phyloP scores from a whole-genome alignment of 2,329 filamentous ascomycete species.

The Colletotrichum musicola region DNA sequence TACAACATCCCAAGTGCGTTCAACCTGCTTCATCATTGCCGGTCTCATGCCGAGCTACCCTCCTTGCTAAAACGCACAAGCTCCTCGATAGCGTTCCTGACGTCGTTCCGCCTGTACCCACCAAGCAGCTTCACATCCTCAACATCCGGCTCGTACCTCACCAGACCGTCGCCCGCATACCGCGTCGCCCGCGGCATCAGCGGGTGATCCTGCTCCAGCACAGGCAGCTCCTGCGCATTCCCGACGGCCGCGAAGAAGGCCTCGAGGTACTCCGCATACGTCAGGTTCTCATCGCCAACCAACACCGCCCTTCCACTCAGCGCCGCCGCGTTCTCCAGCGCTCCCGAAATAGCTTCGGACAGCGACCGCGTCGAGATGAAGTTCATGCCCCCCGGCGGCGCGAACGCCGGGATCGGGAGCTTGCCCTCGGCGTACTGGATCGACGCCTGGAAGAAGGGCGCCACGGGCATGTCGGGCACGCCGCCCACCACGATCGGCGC shows the following conservation, averaged over 20 bases:
- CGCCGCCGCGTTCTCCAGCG: neutral
- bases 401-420: neutral
- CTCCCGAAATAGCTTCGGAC: constrained; percentile 19
- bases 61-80: neutral
- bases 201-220: constrained; percentile 21
- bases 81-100: neutral
- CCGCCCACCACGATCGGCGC: constrained; percentile 27
- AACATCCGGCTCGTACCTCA: constrained; percentile 19
- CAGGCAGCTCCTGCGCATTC: neutral
- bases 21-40: neutral
- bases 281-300: constrained; percentile 24
- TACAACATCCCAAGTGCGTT: no score
- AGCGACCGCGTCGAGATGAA: constrained; percentile 31
- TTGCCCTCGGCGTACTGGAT: constrained; percentile 22
- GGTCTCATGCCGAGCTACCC: no score
- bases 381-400: constrained; percentile 18
- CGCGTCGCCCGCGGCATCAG: constrained; percentile 12
- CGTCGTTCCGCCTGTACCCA: constrained; percentile 9
- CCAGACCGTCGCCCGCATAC: constrained; percentile 5
- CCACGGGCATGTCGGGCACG: constrained; percentile 11
- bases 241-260: constrained; percentile 15
- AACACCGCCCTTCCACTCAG: constrained; percentile 8
- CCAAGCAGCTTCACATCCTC: constrained; percentile 10
- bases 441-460: constrained; percentile 14
- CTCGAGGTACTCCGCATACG: constrained; percentile 21